phyloP scores from a whole-genome alignment of 1,284 basidiomycete species.

The Lignosus rhinocerotis region DNA sequence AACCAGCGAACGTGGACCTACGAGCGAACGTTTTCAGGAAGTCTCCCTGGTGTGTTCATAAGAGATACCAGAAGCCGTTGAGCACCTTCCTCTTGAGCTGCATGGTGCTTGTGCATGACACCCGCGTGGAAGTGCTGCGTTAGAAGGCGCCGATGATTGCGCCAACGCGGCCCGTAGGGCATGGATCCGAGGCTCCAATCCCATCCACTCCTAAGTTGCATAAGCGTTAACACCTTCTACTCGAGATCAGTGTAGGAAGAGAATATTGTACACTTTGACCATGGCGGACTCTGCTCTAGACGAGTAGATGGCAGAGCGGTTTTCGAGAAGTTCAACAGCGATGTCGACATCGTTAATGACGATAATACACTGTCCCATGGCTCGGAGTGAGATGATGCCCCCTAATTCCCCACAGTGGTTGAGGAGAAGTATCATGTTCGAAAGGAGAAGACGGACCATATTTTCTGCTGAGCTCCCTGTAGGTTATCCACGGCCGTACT shows the following conservation, averaged over 20 bases:
- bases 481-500: conserved; percentile 6
- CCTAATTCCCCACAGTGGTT: background rate
- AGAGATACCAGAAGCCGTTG: too few relatives aligned
- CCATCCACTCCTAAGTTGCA: background rate
- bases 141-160: background rate
- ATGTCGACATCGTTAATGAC: background rate
- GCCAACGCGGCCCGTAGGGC: conserved; percentile 3
- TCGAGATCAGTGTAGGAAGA: background rate
- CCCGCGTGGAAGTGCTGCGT: background rate
- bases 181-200: conserved; percentile 2
- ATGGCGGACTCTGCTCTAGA: background rate
- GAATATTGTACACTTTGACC: background rate
- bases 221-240: background rate
- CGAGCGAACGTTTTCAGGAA: too few relatives aligned
- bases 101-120: too few relatives aligned
- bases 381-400: background rate
- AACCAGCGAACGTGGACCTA: too few relatives aligned
- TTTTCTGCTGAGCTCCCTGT: conserved; percentile 2
- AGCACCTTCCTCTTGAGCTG: too few relatives aligned
- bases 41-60: too few relatives aligned
- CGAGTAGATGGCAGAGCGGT: conserved; percentile 5
- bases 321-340: conserved; percentile 7
- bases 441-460: conserved; percentile 7
- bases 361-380: background rate
- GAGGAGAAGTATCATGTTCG: background rate